Evolutionary conservation across 2,329 filamentous ascomycete genomes (phyloP).

Genomic region (Pseudogymnoascus sp.): DNA sequence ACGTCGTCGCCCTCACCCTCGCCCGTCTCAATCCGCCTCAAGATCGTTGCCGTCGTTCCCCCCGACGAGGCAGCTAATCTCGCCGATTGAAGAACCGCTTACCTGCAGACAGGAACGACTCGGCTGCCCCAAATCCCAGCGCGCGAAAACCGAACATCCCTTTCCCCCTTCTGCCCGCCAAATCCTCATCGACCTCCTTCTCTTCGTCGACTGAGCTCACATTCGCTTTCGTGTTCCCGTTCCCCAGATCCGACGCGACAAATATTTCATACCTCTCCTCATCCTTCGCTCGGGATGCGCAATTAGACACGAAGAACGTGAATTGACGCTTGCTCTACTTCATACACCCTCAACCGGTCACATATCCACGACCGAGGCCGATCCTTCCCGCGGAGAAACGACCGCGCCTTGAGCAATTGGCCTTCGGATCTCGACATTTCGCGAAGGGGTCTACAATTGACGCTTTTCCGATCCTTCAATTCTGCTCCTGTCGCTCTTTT

Average conservation of each 20-base stretch:
- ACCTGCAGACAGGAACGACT: not conserved
- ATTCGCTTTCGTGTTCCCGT: not conserved
- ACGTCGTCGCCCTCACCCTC: not conserved
- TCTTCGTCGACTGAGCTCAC: not conserved
- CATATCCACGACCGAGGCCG: not conserved
- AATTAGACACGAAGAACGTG: not conserved
- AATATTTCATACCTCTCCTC: not conserved
- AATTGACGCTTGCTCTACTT: not conserved
- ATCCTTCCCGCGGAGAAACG: not conserved
- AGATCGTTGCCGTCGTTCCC: not conserved
- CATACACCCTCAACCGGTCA: not conserved
- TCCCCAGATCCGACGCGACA: not conserved
- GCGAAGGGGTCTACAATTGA: not conserved
- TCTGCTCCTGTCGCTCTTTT: conserved; percentile 3
- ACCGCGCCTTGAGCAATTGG: not conserved
- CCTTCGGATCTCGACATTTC: not conserved
- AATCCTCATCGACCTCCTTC: not conserved
- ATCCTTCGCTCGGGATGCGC: not conserved
- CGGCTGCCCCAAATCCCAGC: not conserved
- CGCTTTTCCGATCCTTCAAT: not conserved
- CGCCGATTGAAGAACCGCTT: not conserved
- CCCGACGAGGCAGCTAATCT: not conserved
- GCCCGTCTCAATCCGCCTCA: not conserved
- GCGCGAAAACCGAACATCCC: not conserved
- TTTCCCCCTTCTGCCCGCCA: not conserved